Evolutionary conservation across 2,329 filamentous ascomycete genomes (phyloP).

Genomic region (Talaromyces sp.): DNA sequence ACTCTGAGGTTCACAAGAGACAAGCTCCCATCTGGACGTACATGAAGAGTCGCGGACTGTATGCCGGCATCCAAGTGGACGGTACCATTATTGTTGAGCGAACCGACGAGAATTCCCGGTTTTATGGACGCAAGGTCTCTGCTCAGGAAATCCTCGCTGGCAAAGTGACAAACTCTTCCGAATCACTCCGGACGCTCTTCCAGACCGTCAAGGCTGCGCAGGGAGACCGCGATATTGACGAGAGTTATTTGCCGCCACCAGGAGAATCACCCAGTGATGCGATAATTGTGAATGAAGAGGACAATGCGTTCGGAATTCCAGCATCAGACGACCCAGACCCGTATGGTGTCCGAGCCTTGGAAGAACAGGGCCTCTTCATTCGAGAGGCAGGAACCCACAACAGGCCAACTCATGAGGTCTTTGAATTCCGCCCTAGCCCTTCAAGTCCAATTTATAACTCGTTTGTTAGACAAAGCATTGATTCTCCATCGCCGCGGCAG

Average conservation of each 20-base stretch:
- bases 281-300: slow-evolving; percentile 39
- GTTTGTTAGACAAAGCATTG: slow-evolving; percentile 61
- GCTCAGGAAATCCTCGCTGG: slow-evolving; percentile 60
- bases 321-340: slow-evolving; percentile 80
- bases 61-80: slow-evolving; percentile 80
- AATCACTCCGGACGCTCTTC: slow-evolving; percentile 57
- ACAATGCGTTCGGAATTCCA: slow-evolving; percentile 68
- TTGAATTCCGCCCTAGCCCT: slow-evolving; percentile 74
- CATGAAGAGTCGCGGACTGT: slow-evolving; percentile 83
- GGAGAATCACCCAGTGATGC: slow-evolving; percentile 69
- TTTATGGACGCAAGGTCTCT: slow-evolving; percentile 65
- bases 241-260: slow-evolving; percentile 59
- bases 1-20: slow-evolving; percentile 62
- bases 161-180: slow-evolving; percentile 53
- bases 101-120: slow-evolving; percentile 80
- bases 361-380: slow-evolving; percentile 76
- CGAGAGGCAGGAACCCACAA: slow-evolving; percentile 77
- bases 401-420: slow-evolving; percentile 70
- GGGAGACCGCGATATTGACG: slow-evolving; percentile 71
- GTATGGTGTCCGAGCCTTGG: slow-evolving; percentile 84
- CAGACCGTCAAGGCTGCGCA: slow-evolving; percentile 86
- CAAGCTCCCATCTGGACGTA: slow-evolving; percentile 75
- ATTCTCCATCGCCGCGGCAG: slow-evolving; percentile 53
- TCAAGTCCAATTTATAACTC: slow-evolving; percentile 63
- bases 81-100: slow-evolving; percentile 82